Conservation (phyloP, 2,329 filamentous ascomycete genomes). For the Tothia fuscella region DNA sequence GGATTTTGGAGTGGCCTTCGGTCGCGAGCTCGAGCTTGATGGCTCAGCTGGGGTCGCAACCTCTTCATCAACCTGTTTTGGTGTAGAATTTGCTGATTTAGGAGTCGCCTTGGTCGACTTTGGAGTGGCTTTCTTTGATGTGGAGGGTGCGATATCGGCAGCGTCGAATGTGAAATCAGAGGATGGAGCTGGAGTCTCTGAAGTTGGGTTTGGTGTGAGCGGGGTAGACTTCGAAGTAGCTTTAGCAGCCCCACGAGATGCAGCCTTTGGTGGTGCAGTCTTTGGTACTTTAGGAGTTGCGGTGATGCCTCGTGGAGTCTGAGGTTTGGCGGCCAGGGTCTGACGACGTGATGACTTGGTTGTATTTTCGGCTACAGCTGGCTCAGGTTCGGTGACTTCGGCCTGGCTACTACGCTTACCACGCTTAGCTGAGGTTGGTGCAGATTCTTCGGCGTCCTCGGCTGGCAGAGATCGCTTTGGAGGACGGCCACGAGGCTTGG, state of each 20-base stretch:
- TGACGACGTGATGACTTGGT: constrained; percentile 1
- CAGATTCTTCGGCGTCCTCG: background rate
- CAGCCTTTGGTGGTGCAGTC: constrained; percentile 7
- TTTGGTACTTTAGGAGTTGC: constrained; percentile 4
- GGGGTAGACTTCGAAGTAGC: background rate
- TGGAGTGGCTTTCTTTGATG: background rate
- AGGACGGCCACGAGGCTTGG: constrained; percentile 1
- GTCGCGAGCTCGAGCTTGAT: background rate
- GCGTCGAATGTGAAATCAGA: background rate
- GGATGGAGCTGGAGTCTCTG: background rate
- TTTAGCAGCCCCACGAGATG: background rate
- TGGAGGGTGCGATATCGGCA: background rate
- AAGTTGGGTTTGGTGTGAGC: background rate
- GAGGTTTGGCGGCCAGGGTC: constrained; percentile 3
- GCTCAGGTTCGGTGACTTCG: background rate
- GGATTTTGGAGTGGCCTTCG: background rate
- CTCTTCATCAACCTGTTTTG: no score
- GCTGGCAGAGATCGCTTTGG: constrained; percentile 4
- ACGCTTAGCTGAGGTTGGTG: constrained; percentile 4
- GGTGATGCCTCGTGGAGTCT: background rate
- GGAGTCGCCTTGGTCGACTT: constrained; percentile 1
- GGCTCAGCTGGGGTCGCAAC: background rate
- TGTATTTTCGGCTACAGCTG: background rate
- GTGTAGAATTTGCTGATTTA: no score
- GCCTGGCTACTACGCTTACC: background rate